A percentile compares a stretch with the other conserved stretches of the same genome.
phyloP scores from a whole-genome alignment of 1,139 yeast species.

The Pichia norvegensis region DNA sequence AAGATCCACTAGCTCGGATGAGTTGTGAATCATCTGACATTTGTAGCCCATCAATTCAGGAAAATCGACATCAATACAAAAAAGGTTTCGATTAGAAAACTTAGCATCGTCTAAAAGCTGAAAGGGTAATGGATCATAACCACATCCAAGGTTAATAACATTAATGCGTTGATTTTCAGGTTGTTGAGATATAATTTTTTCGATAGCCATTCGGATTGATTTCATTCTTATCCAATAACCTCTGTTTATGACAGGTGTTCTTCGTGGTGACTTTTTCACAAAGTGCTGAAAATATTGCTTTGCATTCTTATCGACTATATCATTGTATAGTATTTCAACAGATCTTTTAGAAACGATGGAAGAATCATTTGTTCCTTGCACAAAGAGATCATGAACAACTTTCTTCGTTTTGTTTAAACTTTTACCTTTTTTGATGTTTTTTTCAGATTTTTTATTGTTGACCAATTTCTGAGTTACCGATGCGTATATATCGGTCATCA shows the following conservation, averaged over 20 bases:
- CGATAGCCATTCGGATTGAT: conserved; percentile 49
- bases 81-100: conserved; percentile 27
- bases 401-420: conserved; percentile 30
- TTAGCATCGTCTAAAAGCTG: conserved; percentile 40
- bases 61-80: conserved; percentile 67
- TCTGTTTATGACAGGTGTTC: conserved; percentile 75
- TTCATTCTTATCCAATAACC: conserved; percentile 83
- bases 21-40: conserved; percentile 40
- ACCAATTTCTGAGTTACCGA: conserved; percentile 14
- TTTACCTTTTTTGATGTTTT: conserved; percentile 2
- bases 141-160: conserved; percentile 72
- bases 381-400: conserved; percentile 52
- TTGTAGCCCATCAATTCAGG: conserved; percentile 58
- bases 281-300: conserved; percentile 50
- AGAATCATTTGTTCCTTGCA: conserved; percentile 78
- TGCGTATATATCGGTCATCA: conserved; percentile 4
- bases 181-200: conserved; percentile 33
- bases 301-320: conserved; percentile 28
- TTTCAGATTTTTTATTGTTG: conserved; percentile 1
- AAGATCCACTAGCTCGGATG: conserved; percentile 40
- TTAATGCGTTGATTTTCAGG: conserved; percentile 23
- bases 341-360: conserved; percentile 79
- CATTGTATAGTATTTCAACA: conserved; percentile 58
- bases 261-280: conserved; percentile 58
- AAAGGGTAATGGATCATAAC: conserved; percentile 73